These are phyloP conservation scores for Podospora tetraspora DNA, from an alignment of 495 filamentous ascomycete genomes.

Conservation along the genomic window DNA sequence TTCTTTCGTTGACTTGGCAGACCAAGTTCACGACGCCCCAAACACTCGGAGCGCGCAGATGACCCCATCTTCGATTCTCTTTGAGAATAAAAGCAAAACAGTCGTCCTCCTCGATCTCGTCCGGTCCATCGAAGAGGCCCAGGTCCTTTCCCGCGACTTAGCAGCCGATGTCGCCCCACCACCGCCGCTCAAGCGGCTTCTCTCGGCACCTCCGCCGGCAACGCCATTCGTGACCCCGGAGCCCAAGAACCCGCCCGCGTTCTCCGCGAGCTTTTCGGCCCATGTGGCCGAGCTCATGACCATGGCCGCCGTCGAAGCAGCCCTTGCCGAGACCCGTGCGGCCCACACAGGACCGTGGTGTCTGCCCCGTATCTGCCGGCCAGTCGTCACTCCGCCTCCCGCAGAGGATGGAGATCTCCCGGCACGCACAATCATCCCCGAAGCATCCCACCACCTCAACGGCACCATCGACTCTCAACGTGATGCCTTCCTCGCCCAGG, in stretches of 20 bases:
- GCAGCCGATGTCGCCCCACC: constrained; percentile 9
- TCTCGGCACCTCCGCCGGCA: constrained; percentile 33
- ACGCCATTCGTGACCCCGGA: constrained; percentile 43
- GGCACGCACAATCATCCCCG: constrained; percentile 24
- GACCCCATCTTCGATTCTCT: constrained; percentile 35
- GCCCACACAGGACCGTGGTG: constrained; percentile 43
- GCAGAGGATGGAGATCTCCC: neutral
- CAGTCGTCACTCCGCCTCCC: neutral
- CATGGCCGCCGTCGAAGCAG: constrained; percentile 34
- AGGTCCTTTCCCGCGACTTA: constrained; percentile 30
- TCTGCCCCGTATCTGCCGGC: constrained; percentile 31
- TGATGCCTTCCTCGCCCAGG: constrained; percentile 29
- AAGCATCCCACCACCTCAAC: constrained; percentile 32
- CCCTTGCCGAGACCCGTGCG: constrained; percentile 33
- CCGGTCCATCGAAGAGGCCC: constrained; percentile 43
- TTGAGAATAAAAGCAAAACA: constrained; percentile 32
- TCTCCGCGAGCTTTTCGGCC: constrained; percentile 23
- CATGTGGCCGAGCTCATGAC: constrained; percentile 45
- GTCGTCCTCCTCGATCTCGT: constrained; percentile 42
- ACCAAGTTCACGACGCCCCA: neutral
- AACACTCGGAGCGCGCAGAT: constrained; percentile 7
- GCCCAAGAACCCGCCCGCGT: constrained; percentile 26
- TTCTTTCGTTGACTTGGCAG: neutral
- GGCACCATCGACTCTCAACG: constrained; percentile 38
- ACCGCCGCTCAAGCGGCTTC: constrained; percentile 24